Evolutionary conservation across 75 land plant genomes (phyloP), one percentile per base, ranked within the genome.

Genomic region (Pinus tabuliformis): DNA sequence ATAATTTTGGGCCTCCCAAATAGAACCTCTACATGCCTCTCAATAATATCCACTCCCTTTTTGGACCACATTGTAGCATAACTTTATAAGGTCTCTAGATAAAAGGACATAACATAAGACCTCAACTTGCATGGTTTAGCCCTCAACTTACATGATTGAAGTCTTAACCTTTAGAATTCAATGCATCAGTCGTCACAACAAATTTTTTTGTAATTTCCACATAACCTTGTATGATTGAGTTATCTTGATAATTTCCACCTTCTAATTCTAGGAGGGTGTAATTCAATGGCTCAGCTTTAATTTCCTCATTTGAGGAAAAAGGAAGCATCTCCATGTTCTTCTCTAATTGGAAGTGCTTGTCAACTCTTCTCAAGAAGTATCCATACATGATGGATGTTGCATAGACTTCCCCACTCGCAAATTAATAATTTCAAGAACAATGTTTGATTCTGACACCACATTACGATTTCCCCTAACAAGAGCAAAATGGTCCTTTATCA

Each of bases 11-110:
- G 88, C 62, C 84, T 83, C 52, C 92, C 92, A 86, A 92, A 92
- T 57, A 92, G 62, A n/a, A 92, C 92, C 63, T 92, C 90, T 20
- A 92, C 84, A 68, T 90, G 95, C 76, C 84, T 85, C 77, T 92
- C n/a, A n/a, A n/a, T n/a, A n/a, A n/a, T n/a, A n/a, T n/a, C n/a
- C n/a, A n/a, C n/a, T n/a, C n/a, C n/a, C n/a, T n/a, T 92, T 88
- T 83, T 15, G 95, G 83, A 76, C 92, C 86, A n/a, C 60, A 89
- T 80, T 16, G 83, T 78, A 42, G 95, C 92, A 79, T 84, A 92
- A 28, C 86, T 75, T 72, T 87, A 86, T 63, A 92, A 86, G 4
- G 95, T 90, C 16, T 90, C 92, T 16, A 83, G 78, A 81, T 92
- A 92, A 74, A 92, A 88, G 5, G 88, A 78, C 88, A 89, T 87